A percentile compares a stretch with the other conserved stretches of the same genome.
Conservation (phyloP, 2,329 filamentous ascomycete genomes). For the Chaetothyriales sp. region DNA sequence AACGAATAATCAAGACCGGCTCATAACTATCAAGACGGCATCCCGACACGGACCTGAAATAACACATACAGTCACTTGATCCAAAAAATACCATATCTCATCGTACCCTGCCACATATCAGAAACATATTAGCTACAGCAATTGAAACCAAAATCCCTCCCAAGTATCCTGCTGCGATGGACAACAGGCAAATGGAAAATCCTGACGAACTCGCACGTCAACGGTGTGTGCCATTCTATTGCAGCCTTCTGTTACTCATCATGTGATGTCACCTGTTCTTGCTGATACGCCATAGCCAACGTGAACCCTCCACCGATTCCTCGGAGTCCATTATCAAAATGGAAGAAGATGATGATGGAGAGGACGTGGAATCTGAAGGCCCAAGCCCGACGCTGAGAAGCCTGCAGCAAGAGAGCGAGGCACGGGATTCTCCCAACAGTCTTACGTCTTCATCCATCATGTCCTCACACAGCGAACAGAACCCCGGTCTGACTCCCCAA, state of each 20-base stretch:
- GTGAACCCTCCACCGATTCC: neutral
- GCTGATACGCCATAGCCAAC: neutral
- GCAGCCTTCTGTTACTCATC: neutral
- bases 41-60: neutral
- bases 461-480: conserved; percentile 16
- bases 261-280: neutral
- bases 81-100: neutral
- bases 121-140: neutral
- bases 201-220: neutral
- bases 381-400: conserved; percentile 14
- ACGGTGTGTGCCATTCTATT: neutral
- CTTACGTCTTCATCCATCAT: conserved; percentile 20
- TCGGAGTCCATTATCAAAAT: conserved; percentile 15
- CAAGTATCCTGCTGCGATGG: neutral
- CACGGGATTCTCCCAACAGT: conserved; percentile 21
- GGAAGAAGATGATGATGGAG: conserved; percentile 23
- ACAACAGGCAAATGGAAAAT: neutral
- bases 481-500: conserved; percentile 13
- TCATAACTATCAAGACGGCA: neutral
- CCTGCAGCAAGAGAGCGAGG: conserved; percentile 17
- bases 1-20: neutral
- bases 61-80: neutral
- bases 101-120: neutral
- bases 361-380: conserved; percentile 11
- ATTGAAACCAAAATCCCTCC: neutral